These are phyloP conservation scores for Dianthus caryophyllus DNA, from an alignment of 148 eudicot genomes.

Conservation along the genomic window DNA sequence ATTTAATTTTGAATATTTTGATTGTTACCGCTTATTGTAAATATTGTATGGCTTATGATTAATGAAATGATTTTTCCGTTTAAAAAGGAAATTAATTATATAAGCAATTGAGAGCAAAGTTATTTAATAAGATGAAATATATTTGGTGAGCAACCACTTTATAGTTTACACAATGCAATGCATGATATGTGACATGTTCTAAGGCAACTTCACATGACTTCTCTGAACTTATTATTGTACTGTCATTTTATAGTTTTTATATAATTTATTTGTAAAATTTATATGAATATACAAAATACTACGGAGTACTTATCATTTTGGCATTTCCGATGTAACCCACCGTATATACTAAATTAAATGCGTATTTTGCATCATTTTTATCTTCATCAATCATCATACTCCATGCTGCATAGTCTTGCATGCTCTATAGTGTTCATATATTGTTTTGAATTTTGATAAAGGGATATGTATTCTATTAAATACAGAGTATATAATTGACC, in stretches of 20 bases:
- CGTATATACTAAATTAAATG: not conserved
- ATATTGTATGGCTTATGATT: too few relatives aligned
- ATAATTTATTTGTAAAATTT: too few relatives aligned
- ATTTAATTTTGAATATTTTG: too few relatives aligned
- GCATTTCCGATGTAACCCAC: slow-evolving; percentile 21
- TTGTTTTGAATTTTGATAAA: too few relatives aligned
- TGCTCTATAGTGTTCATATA: too few relatives aligned
- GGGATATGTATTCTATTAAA: too few relatives aligned
- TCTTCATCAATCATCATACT: not conserved
- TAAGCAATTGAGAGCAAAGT: not conserved
- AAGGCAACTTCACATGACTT: slow-evolving; percentile 24
- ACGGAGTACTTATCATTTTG: slow-evolving; percentile 15
- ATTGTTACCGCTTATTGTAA: too few relatives aligned
- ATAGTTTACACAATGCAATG: not conserved
- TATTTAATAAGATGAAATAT: slow-evolving; percentile 7
- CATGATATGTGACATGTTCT: slow-evolving; percentile 25
- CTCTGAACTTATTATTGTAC: slow-evolving; percentile 20
- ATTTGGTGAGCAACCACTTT: slow-evolving; percentile 22
- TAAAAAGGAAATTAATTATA: too few relatives aligned
- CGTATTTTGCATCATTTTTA: not conserved
- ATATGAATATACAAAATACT: too few relatives aligned
- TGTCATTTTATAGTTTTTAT: not conserved
- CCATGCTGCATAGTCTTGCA: too few relatives aligned
- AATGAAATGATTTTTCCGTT: too few relatives aligned
- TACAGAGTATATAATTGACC: too few relatives aligned